A percentile compares a stretch with the other conserved stretches of the same genome.
Evolutionary conservation across 2,329 filamentous ascomycete genomes (phyloP).

Genomic region (Magnaporthiopsis incrustans): DNA sequence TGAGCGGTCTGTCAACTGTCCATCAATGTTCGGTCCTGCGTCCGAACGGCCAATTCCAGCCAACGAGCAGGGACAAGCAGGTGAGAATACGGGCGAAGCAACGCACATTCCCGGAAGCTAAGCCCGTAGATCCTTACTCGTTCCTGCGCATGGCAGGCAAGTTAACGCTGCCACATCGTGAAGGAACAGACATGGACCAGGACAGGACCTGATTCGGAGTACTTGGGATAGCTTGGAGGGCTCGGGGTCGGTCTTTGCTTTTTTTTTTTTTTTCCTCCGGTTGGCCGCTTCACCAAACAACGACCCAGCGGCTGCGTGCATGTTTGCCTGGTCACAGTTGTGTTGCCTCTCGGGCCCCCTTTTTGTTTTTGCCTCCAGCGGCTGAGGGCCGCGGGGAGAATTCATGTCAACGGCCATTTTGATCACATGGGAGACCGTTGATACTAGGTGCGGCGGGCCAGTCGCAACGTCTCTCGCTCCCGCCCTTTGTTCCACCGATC

Average conservation of each 20-base stretch:
- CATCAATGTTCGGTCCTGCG: neutral
- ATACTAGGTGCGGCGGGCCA: neutral
- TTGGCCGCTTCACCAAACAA: neutral
- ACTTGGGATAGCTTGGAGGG: neutral
- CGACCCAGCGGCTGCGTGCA: conserved; percentile 7
- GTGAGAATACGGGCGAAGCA: neutral
- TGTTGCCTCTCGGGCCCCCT: neutral
- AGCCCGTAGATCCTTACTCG: too few relatives aligned
- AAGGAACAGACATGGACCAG: neutral
- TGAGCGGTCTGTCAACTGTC: neutral
- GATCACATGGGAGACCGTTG: neutral
- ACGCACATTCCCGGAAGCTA: neutral
- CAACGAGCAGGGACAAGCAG: neutral
- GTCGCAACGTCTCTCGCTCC: neutral
- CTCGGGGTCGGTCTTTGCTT: neutral
- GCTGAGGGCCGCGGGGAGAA: neutral
- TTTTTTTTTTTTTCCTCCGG: neutral
- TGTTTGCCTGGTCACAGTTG: conserved; percentile 8
- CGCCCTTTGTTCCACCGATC: neutral
- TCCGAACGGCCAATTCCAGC: neutral
- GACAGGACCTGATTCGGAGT: neutral
- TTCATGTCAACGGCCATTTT: neutral
- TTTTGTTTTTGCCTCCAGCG: neutral
- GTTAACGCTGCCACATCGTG: neutral
- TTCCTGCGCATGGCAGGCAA: neutral